phyloP scores from a whole-genome alignment of 1,139 yeast species.

The Meyerozyma elateridarum region DNA sequence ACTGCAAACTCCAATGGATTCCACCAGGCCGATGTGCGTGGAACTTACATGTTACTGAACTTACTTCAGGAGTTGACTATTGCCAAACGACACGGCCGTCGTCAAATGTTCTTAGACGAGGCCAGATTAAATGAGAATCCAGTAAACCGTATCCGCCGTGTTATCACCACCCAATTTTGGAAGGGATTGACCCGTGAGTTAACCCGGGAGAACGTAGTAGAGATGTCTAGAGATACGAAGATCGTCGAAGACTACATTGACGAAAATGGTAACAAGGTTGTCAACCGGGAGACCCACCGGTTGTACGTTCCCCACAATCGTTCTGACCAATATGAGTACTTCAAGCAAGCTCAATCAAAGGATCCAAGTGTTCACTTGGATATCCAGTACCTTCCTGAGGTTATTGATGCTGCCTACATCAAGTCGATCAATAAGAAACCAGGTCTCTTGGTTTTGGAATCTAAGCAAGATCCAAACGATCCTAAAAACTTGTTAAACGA shows the following conservation, averaged over 20 bases:
- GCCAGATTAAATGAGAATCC: slow-evolving; percentile 85
- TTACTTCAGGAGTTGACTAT: slow-evolving; percentile 84
- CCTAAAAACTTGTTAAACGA: slow-evolving; percentile 55
- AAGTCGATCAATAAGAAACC: slow-evolving; percentile 77
- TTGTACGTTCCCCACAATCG: slow-evolving; percentile 73
- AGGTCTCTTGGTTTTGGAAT: slow-evolving; percentile 80
- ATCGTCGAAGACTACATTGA: slow-evolving; percentile 52
- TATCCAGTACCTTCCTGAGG: slow-evolving; percentile 65
- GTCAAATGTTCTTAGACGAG: slow-evolving; percentile 75
- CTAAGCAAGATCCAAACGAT: slow-evolving; percentile 48
- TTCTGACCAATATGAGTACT: slow-evolving; percentile 70
- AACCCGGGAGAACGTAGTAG: slow-evolving; percentile 56
- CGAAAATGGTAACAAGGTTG: slow-evolving; percentile 26
- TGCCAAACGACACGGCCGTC: slow-evolving; percentile 77
- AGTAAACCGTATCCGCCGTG: slow-evolving; percentile 67
- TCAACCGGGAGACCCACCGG: slow-evolving; percentile 51
- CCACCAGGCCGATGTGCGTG: slow-evolving; percentile 69
- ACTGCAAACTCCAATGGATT: slow-evolving; percentile 83
- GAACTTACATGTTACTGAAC: slow-evolving; percentile 89
- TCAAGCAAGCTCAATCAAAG: slow-evolving; percentile 45
- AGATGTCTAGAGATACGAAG: slow-evolving; percentile 79
- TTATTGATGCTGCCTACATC: slow-evolving; percentile 65
- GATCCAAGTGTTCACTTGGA: slow-evolving; percentile 62
- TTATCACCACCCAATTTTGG: slow-evolving; percentile 82
- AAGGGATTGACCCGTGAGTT: slow-evolving; percentile 68